phyloP scores from a whole-genome alignment of 345 rosid species.

The Eucalyptus viminalis region DNA sequence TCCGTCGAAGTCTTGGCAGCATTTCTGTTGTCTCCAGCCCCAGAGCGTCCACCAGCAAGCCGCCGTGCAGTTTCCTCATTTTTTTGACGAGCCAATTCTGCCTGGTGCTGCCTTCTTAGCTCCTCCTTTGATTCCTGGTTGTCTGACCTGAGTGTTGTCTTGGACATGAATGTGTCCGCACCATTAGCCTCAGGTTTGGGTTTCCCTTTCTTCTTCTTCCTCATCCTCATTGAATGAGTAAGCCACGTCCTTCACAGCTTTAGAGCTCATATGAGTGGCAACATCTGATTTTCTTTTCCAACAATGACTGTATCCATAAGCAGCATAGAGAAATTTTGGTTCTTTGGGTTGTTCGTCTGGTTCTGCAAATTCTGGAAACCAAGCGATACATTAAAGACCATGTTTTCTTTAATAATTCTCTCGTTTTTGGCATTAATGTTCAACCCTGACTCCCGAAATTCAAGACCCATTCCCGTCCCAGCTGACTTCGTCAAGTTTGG shows the following conservation, averaged over 20 bases:
- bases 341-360: conserved; percentile 48
- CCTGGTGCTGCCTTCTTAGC: conserved; percentile 94
- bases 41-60: conserved; percentile 71
- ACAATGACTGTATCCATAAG: conserved; percentile 87
- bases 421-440: conserved; percentile 76
- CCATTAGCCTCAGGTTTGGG: conserved; percentile 25
- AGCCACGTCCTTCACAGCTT: conserved; percentile 77
- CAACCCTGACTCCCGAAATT: conserved; percentile 83
- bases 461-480: conserved; percentile 97
- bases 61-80: conserved; percentile 96
- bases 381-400: conserved; percentile 81
- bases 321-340: conserved; percentile 47
- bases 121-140: conserved; percentile 90
- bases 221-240: conserved; percentile 87
- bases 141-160: conserved; percentile 85
- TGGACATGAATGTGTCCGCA: conserved; percentile 28
- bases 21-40: conserved; percentile 50
- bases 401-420: conserved; percentile 37
- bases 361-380: conserved; percentile 85
- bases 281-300: conserved; percentile 47
- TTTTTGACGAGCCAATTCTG: conserved; percentile 95
- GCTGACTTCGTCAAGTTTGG: conserved; percentile 80
- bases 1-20: conserved; percentile 49
- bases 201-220: conserved; percentile 46
- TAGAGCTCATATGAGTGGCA: conserved; percentile 56